A percentile compares a stretch with the other conserved stretches of the same genome.
phyloP scores from a whole-genome alignment of 495 filamentous ascomycete species.

The Hypomontagnella submonticulosa region DNA sequence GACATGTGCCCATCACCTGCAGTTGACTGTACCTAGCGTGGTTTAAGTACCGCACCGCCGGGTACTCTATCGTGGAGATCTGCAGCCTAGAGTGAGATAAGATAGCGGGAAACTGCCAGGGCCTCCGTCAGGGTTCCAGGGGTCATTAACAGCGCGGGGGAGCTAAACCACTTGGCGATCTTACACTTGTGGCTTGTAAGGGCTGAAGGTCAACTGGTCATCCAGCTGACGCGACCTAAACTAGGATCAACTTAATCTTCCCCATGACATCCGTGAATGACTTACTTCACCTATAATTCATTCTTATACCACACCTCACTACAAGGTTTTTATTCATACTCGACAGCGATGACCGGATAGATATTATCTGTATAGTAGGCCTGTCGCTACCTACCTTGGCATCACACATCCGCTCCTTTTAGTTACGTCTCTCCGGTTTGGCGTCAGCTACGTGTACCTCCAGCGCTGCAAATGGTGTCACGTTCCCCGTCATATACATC shows the following conservation, averaged over 20 bases:
- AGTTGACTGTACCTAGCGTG: no score
- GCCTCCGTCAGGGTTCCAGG: not conserved
- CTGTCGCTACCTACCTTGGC: conserved; percentile 21
- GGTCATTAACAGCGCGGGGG: conserved; percentile 10
- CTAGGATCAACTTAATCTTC: conserved; percentile 2
- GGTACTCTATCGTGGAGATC: conserved; percentile 11
- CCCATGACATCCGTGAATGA: conserved; percentile 37
- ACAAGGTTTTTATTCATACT: conserved; percentile 7
- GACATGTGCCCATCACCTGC: not conserved
- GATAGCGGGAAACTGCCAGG: not conserved
- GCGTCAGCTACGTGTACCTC: conserved; percentile 17
- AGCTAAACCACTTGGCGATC: conserved; percentile 25
- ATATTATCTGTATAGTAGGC: conserved; percentile 22
- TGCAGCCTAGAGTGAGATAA: conserved; percentile 21
- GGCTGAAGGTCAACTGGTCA: conserved; percentile 3
- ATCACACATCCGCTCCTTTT: conserved; percentile 3
- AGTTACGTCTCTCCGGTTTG: conserved; percentile 7
- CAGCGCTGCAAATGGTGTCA: not conserved
- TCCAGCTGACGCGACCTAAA: conserved; percentile 12
- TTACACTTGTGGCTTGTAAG: conserved; percentile 32
- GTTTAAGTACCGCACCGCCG: conserved; percentile 1
- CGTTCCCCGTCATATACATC: conserved; percentile 1
- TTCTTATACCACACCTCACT: conserved; percentile 5
- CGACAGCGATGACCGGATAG: conserved; percentile 30
- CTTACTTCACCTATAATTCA: conserved; percentile 12